Percentiles rank a stretch among this genome's conserved stretches.
Evolutionary conservation across 2,329 filamentous ascomycete genomes (phyloP).

Genomic region (Cladosporium sp.): DNA sequence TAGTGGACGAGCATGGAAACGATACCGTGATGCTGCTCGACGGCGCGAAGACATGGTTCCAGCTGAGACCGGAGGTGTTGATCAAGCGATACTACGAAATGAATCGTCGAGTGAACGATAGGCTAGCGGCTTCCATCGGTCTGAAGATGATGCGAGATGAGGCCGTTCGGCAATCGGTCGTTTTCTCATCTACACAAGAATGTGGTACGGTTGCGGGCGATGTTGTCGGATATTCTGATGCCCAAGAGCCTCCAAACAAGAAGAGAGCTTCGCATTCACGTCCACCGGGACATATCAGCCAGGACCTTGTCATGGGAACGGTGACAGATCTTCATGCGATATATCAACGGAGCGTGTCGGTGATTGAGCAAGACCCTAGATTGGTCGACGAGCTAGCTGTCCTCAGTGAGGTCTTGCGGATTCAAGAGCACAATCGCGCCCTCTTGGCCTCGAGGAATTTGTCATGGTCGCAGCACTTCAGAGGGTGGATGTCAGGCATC

Average conservation of each 20-base stretch:
- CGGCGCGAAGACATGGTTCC: constrained; percentile 59
- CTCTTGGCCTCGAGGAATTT: not conserved
- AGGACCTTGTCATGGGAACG: constrained; percentile 13
- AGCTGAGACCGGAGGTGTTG: constrained; percentile 58
- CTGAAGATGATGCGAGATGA: constrained; percentile 33
- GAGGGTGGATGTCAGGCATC: not conserved
- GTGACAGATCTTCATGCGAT: constrained; percentile 13
- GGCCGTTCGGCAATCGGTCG: not conserved
- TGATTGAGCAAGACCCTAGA: constrained; percentile 16
- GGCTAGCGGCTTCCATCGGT: constrained; percentile 37
- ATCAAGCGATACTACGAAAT: constrained; percentile 57
- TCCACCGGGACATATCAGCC: constrained; percentile 42
- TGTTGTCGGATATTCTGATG: not conserved
- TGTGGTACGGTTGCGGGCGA: not conserved
- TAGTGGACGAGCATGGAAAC: not conserved
- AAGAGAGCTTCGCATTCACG: constrained; percentile 27
- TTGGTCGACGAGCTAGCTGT: constrained; percentile 29
- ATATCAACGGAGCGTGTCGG: constrained; percentile 24
- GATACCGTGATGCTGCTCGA: constrained; percentile 64
- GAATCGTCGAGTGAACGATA: constrained; percentile 36
- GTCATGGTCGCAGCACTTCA: not conserved
- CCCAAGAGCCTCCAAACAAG: not conserved
- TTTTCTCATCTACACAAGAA: not conserved
- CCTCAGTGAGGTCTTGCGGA: constrained; percentile 17
- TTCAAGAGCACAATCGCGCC: constrained; percentile 11